Evolutionary conservation across 2,329 filamentous ascomycete species (phyloP), one percentile per base, ranked within the genome.

Genomic region (Talaromyces marneffei): DNA sequence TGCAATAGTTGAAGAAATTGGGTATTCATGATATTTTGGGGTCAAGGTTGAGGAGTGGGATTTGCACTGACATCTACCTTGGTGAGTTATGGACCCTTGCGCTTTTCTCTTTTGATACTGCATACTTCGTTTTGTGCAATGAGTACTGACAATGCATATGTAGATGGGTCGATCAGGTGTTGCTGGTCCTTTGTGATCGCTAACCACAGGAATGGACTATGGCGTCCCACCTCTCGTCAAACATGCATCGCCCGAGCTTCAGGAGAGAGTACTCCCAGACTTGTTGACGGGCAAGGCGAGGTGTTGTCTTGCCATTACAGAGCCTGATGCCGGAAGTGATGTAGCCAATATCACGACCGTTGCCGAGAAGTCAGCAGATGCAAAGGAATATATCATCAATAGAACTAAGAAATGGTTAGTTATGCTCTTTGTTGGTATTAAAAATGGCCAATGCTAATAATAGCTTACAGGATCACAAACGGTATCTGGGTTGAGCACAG

Each of bases 271-370:
- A 65, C 76, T 92, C 7, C 88, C 88, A 0, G 87, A 89, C 56
- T 78, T 91, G 0, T 77, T 92, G 12, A 82, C 81, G 0, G 87
- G 87, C 6, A 82, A 80, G 69, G 90, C 86, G 74, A 79, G 88
- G 44, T 80, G 80, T 14, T 92, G 89, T 68, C 91, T 92, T 66
- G 89, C 89, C 9, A 91, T 92, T 67, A 92, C 89, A 0, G 89
- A 92, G 70, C 89, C 89, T 0, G 85, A 85, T 57, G 88, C 88
- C 0, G 89, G 89, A 0, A 86, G 83, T 57, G 89, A 92, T 70
- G 89, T 92, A 1, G 87, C 87, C 6, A 88, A 87, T 67, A 88
- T 91, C 65, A 80, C 81, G 3, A 91, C 88, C 0, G 88, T 85
- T 0, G 89, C 88, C 1, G 77, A 73, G 3, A 87, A 85, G 71